Conservation (phyloP, 345 rosid species). For the Bretschneidera sinensis region DNA sequence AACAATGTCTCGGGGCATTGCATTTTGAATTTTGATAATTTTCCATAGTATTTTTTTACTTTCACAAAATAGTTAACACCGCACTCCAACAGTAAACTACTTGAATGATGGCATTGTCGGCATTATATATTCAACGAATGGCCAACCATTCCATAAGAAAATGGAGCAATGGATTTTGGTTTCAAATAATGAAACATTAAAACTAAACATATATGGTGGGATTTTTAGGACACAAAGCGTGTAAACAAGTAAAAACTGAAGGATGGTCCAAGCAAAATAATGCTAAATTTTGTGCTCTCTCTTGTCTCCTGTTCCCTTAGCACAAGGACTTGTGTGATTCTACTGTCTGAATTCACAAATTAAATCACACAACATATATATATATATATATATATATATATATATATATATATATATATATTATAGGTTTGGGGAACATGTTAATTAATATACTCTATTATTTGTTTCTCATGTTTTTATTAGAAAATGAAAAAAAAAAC, state of each 20-base stretch:
- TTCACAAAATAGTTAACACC: too few species aligned
- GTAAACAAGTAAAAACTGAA: conserved; percentile 1
- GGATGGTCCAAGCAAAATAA: conserved; percentile 25
- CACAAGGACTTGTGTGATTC: conserved; percentile 17
- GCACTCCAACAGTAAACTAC: too few species aligned
- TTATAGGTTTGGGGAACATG: conserved; percentile 6
- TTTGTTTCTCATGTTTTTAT: background rate
- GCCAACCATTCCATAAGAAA: conserved; percentile 15
- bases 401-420: background rate
- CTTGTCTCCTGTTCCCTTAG: conserved; percentile 33
- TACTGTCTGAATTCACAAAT: conserved; percentile 24
- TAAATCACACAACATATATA: too few species aligned
- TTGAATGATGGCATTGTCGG: too few species aligned
- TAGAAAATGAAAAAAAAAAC: background rate
- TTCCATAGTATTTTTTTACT: too few species aligned
- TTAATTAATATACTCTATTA: conserved; percentile 9
- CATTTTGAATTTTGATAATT: too few species aligned
- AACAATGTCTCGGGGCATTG: too few species aligned
- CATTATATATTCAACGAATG: conserved; percentile 2
- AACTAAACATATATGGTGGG: conserved; percentile 20
- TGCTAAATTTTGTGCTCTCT: conserved; percentile 17
- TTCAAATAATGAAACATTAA: conserved; percentile 29
- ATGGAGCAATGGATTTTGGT: conserved; percentile 18
- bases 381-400: too few species aligned
- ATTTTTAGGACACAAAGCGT: conserved; percentile 19